Base-by-base conservation (phyloP, 1,284 basidiomycete genomes). In the Ustilago shanxiensis region DNA sequence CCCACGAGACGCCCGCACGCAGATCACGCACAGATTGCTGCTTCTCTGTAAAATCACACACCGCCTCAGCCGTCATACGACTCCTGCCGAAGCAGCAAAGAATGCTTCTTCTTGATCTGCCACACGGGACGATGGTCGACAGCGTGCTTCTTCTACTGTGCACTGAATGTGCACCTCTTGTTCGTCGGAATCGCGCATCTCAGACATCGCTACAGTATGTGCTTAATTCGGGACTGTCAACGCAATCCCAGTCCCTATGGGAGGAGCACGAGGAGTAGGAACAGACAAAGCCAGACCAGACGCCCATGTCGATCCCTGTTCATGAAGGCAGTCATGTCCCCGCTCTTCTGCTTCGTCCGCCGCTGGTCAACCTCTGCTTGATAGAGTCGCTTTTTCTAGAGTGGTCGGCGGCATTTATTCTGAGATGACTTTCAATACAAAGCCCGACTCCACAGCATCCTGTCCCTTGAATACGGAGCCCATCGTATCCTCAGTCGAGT, bases 61-160 rank as follows among this genome's bases (percentile, higher is more conserved):
- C 13, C 35, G 35, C 44, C 22, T 45, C 44, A n/a, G 5, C 18
- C 22, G n/a, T 45, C 18, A 20, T n/a, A 45, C 44, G 16, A 3
- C 44, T 28, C n/a, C 29, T 50, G 49, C 49, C 28, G 49, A 50
- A 50, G 24, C 44, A 45, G 44, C 31, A 11, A 22, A 20, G n/a
- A 13, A 45, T 45, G 16, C 22, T 45, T n/a, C 44, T 28, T 28
- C 29, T 26, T 3, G 2, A 29, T 29, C 49, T 24, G 49, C 26
- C 28, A 51, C 49, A 51, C 49, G 49, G 49, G 26, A 51, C 26
- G 14, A 7, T 45, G n/a, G 44, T 45, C 44, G 44, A 45, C 44
- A 45, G 44, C 44, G 3, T 45, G 44, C 18, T 20, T 16, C 44
- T 13, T n/a, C 44, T 22, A n/a, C 13, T 45, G n/a, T n/a, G n/a